Conservation (phyloP, 1,284 basidiomycete species). For the Leccinum pallidistipes region DNA sequence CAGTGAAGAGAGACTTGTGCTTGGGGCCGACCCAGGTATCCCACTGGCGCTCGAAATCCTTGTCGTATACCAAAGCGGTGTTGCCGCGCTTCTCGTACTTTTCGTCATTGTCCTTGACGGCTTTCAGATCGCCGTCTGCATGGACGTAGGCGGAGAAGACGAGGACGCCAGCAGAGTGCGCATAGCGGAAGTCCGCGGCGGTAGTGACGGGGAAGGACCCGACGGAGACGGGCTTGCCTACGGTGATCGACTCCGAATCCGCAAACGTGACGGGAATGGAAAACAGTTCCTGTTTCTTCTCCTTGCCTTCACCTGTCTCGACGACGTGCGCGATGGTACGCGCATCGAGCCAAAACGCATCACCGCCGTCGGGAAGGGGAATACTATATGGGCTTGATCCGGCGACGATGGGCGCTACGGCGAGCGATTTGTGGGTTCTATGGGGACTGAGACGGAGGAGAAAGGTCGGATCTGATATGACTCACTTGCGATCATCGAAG, state of each 20-base stretch:
- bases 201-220: conserved; percentile 66
- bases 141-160: conserved; percentile 82
- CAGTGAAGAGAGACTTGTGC: conserved; percentile 66
- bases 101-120: conserved; percentile 66
- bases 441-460: not conserved
- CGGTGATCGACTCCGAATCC: conserved; percentile 26
- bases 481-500: conserved; percentile 70
- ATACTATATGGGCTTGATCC: conserved; percentile 49
- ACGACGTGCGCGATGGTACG: conserved; percentile 70
- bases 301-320: conserved; percentile 40
- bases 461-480: conserved; percentile 10
- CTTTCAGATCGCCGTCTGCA: conserved; percentile 66
- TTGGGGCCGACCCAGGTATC: conserved; percentile 84
- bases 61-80: conserved; percentile 76
- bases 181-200: conserved; percentile 71
- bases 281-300: conserved; percentile 54
- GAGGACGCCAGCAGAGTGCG: conserved; percentile 47
- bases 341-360: conserved; percentile 73
- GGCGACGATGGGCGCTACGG: conserved; percentile 57
- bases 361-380: conserved; percentile 61
- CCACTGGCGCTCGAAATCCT: conserved; percentile 82
- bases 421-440: conserved; percentile 71
- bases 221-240: conserved; percentile 42
- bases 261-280: conserved; percentile 50
- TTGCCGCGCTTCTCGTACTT: conserved; percentile 72